phyloP scores from a whole-genome alignment of 768 basidiomycete genomes.

The Kwoniella heveanensis region DNA sequence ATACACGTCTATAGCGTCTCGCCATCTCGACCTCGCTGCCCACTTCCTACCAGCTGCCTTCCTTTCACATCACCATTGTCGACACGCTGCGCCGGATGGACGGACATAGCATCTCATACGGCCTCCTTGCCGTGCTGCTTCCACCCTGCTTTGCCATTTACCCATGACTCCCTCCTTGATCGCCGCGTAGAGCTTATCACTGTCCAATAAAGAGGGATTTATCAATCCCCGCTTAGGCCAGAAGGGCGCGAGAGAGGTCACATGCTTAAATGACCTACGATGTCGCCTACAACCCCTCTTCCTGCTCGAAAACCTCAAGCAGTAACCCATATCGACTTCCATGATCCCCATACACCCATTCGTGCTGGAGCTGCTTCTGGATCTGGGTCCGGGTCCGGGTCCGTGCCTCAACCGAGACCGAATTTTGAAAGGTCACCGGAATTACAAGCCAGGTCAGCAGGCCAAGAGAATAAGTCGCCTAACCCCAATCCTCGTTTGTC shows the following conservation, averaged over 20 bases:
- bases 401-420: not conserved
- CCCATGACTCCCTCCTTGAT: conserved; percentile 23
- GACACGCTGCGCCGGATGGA: conserved; percentile 10
- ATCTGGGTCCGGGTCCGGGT: too few species aligned
- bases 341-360: conserved; percentile 4
- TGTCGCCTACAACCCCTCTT: conserved; percentile 13
- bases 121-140: conserved; percentile 4
- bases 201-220: too few species aligned
- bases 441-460: not conserved
- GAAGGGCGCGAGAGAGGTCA: too few species aligned
- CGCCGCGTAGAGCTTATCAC: too few species aligned
- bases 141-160: conserved; percentile 9
- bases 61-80: not conserved
- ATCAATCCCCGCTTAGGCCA: too few species aligned
- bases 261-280: conserved; percentile 1
- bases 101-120: conserved; percentile 1
- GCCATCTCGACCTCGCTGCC: not conserved
- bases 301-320: not conserved
- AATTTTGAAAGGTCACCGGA: not conserved
- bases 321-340: not conserved
- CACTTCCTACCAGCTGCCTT: not conserved
- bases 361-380: not conserved
- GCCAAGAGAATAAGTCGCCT: not conserved
- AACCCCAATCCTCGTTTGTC: conserved; percentile 18
- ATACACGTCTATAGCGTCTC: too few species aligned